phyloP scores from a whole-genome alignment of 1,139 yeast species.

The Taphrina populina region DNA sequence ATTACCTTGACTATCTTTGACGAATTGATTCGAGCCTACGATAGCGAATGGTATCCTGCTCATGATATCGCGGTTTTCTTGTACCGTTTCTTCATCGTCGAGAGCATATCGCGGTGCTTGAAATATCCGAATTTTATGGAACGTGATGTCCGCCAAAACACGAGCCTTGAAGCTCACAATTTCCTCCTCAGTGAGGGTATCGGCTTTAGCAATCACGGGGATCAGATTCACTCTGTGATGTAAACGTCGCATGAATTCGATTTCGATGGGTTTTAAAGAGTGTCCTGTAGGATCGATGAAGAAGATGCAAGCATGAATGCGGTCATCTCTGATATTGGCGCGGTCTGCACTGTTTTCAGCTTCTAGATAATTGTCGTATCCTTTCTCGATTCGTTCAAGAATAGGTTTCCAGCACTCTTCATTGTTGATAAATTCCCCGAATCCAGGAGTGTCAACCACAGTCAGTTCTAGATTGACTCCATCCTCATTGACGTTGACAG shows the following conservation, averaged over 20 bases:
- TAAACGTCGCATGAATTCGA: conserved; percentile 80
- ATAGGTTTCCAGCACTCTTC: conserved; percentile 89
- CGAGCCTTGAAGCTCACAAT: conserved; percentile 65
- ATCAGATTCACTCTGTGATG: conserved; percentile 90
- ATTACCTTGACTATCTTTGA: conserved; percentile 72
- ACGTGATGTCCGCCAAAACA: conserved; percentile 56
- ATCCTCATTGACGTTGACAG: conserved; percentile 82
- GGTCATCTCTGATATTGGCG: conserved; percentile 64
- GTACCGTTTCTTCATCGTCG: conserved; percentile 81
- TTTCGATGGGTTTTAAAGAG: conserved; percentile 82
- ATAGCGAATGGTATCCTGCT: conserved; percentile 86
- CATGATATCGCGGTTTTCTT: conserved; percentile 65
- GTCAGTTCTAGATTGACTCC: conserved; percentile 84
- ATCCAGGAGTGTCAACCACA: conserved; percentile 89
- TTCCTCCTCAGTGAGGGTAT: conserved; percentile 88
- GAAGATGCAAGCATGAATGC: conserved; percentile 83
- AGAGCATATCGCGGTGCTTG: conserved; percentile 73
- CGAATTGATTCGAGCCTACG: conserved; percentile 81
- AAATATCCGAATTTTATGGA: conserved; percentile 75
- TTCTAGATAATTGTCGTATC: conserved; percentile 87
- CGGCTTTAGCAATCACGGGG: conserved; percentile 93
- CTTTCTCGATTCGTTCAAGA: conserved; percentile 78
- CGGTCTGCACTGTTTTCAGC: conserved; percentile 85
- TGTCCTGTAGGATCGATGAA: conserved; percentile 98
- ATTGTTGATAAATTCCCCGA: conserved; percentile 89